Evolutionary conservation across 164 flowering plant genomes (phyloP).

Genomic region (Nelumbo lutea): DNA sequence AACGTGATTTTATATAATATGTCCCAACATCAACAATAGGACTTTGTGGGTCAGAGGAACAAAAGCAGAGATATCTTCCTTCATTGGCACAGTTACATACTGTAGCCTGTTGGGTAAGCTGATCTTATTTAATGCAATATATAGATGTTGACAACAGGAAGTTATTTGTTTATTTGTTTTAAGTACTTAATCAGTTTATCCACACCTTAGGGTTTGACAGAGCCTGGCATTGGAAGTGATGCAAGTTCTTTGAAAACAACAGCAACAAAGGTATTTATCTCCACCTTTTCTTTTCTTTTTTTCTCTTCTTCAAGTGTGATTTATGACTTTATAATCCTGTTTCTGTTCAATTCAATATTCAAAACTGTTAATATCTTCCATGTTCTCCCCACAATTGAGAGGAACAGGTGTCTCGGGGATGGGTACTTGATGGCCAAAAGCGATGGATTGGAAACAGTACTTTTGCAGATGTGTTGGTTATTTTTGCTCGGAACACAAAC

Average conservation of each 20-base stretch:
- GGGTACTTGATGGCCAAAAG: conserved; percentile 91
- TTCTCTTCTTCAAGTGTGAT: not conserved
- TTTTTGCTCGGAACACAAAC: conserved; percentile 78
- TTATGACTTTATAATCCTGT: not conserved
- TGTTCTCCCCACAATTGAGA: conserved; percentile 11
- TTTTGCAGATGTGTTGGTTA: conserved; percentile 86
- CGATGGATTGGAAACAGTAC: conserved; percentile 99
- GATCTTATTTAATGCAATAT: not conserved
- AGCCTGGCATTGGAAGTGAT: conserved; percentile 96
- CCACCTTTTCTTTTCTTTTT: not conserved
- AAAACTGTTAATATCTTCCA: not conserved
- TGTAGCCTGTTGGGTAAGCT: conserved; percentile 85
- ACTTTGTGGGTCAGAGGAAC: conserved; percentile 83
- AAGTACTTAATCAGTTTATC: conserved; percentile 3
- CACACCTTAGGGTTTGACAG: conserved; percentile 64
- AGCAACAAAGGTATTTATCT: conserved; percentile 65
- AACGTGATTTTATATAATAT: not conserved
- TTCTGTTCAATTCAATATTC: not conserved
- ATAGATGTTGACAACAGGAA: not conserved
- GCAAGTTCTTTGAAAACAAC: conserved; percentile 83
- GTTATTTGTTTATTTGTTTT: not conserved
- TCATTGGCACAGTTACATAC: conserved; percentile 64
- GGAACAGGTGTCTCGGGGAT: conserved; percentile 83
- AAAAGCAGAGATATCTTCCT: conserved; percentile 84
- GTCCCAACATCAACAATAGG: conserved; percentile 40